Evolutionary conservation across 805 yeast species (phyloP).

Genomic region (Metschnikowia amazonensis): DNA sequence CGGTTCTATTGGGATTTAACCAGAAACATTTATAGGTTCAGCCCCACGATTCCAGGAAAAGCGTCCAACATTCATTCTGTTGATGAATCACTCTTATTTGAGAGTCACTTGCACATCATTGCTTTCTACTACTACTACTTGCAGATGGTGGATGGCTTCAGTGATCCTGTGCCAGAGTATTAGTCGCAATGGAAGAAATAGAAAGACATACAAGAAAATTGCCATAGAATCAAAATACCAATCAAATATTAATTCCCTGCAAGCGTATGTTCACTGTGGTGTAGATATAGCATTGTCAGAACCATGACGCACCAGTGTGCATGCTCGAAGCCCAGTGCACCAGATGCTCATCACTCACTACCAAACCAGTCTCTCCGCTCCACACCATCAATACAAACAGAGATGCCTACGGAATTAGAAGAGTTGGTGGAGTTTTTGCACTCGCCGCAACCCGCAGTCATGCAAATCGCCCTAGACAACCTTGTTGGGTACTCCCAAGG

Average conservation of each 20-base stretch:
- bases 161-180: conserved; percentile 3
- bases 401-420: conserved; percentile 45
- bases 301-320: not conserved
- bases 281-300: not conserved
- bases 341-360: not conserved
- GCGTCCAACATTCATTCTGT: conserved; percentile 30
- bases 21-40: conserved; percentile 49
- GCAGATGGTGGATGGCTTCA: conserved; percentile 33
- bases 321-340: not conserved
- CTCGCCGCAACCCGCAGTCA: conserved; percentile 72
- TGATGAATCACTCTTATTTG: conserved; percentile 29
- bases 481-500: conserved; percentile 79
- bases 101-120: conserved; percentile 29
- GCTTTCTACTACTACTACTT: conserved; percentile 46
- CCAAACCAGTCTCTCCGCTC: not conserved
- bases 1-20: conserved; percentile 54
- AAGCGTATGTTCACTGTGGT: no score
- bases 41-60: conserved; percentile 29
- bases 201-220: not conserved
- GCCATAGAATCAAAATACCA: not conserved
- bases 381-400: not conserved
- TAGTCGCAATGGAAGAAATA: not conserved
- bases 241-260: no score
- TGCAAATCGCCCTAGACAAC: conserved; percentile 80
- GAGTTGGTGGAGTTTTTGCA: conserved; percentile 75